Conservation (phyloP, 2,329 filamentous ascomycete genomes). For the Exserohilum rostratum region DNA sequence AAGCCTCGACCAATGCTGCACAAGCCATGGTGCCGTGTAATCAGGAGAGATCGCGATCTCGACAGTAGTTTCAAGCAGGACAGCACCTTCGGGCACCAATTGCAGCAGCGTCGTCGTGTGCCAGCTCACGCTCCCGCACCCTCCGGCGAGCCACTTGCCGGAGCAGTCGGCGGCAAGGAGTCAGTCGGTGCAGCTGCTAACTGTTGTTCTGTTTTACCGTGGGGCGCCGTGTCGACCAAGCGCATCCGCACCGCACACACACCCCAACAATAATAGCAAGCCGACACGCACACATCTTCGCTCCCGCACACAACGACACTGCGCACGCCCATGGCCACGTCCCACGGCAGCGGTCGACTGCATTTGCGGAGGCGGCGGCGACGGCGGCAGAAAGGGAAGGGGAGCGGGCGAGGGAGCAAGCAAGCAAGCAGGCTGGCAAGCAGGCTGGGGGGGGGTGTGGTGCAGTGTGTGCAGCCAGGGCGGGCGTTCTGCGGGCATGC, state of each 20-base stretch:
- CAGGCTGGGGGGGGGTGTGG: too few relatives aligned
- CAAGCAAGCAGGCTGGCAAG: too few relatives aligned
- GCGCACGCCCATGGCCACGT: too few relatives aligned
- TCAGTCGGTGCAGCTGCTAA: neutral
- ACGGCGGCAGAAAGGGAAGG: neutral
- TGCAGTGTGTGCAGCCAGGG: neutral
- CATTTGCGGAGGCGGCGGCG: neutral
- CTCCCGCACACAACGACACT: neutral
- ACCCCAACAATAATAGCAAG: neutral
- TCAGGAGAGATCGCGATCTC: constrained; percentile 19
- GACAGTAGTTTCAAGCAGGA: constrained; percentile 4
- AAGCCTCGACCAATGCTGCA: constrained; percentile 14
- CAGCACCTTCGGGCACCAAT: constrained; percentile 17
- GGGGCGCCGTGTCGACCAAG: neutral
- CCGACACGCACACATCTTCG: neutral
- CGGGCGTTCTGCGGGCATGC: constrained; percentile 1
- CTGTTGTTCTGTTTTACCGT: constrained; percentile 1
- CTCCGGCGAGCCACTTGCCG: constrained; percentile 1
- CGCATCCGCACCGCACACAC: neutral
- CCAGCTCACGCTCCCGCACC: constrained; percentile 18
- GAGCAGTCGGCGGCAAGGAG: neutral
- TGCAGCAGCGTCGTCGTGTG: constrained; percentile 8
- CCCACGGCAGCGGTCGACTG: neutral
- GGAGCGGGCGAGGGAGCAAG: too few relatives aligned
- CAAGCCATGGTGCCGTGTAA: constrained; percentile 17